Conservation (phyloP, 2,329 filamentous ascomycete genomes). For the Sporothrix schenckii region DNA sequence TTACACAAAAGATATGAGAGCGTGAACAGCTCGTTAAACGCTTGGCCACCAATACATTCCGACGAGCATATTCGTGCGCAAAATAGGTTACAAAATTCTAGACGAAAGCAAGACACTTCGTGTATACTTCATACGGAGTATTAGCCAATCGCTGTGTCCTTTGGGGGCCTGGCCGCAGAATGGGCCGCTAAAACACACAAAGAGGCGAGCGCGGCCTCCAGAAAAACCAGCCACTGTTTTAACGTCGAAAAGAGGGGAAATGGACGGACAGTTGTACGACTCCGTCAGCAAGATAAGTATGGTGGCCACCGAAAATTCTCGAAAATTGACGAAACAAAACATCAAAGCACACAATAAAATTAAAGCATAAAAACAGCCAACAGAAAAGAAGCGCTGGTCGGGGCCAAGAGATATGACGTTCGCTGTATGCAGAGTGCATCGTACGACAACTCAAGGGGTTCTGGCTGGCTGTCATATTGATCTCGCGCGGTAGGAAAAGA, state of each 20-base stretch:
- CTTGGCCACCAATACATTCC: neutral
- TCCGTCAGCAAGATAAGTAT: neutral
- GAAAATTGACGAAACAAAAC: neutral
- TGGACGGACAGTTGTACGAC: neutral
- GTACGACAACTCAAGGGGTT: neutral
- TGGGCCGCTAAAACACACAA: conserved; percentile 1
- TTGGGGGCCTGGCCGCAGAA: conserved; percentile 10
- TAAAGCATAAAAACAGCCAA: neutral
- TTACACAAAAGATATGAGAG: conserved; percentile 4
- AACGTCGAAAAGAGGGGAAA: neutral
- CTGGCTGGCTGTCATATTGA: conserved; percentile 7
- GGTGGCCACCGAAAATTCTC: neutral
- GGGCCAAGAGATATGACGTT: neutral
- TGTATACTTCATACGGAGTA: neutral
- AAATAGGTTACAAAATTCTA: neutral
- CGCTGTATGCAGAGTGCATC: neutral
- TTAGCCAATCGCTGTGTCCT: neutral
- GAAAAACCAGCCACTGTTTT: neutral
- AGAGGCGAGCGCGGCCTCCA: neutral
- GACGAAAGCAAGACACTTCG: conserved; percentile 10
- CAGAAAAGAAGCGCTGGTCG: neutral
- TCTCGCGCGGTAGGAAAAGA: conserved; percentile 1
- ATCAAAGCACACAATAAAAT: neutral
- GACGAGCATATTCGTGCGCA: neutral
- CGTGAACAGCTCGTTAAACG: neutral